Evolutionary conservation across 768 basidiomycete genomes (phyloP).

Genomic region (Pholiota microspora): DNA sequence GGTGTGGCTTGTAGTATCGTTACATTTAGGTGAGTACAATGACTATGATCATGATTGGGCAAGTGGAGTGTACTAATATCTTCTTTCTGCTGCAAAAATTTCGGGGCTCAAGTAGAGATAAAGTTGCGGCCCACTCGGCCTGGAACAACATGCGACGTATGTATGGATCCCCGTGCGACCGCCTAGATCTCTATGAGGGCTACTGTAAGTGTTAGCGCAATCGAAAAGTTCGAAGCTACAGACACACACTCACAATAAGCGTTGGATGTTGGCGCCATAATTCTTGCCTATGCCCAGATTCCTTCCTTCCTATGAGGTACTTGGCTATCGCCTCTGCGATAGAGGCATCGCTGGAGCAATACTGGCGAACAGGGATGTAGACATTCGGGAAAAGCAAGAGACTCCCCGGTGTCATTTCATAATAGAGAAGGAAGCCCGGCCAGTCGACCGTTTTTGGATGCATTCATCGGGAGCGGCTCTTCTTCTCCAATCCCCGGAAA

Average conservation of each 20-base stretch:
- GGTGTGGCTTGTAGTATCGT: not conserved
- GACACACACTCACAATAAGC: constrained; percentile 13
- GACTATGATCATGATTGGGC: not conserved
- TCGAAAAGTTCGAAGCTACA: not conserved
- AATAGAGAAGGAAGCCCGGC: constrained; percentile 8
- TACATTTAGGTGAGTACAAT: not conserved
- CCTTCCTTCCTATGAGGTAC: constrained; percentile 10
- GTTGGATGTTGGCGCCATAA: constrained; percentile 10
- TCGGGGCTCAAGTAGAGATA: constrained; percentile 19
- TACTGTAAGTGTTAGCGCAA: not conserved
- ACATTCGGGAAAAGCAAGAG: constrained; percentile 14
- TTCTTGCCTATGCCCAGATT: constrained; percentile 8
- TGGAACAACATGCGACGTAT: constrained; percentile 17
- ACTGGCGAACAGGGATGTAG: constrained; percentile 19
- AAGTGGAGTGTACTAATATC: not conserved
- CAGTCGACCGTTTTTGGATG: constrained; percentile 9
- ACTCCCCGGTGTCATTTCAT: constrained; percentile 13
- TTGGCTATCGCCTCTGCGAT: constrained; percentile 12
- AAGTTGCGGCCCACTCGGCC: constrained; percentile 15
- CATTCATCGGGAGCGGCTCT: constrained; percentile 10
- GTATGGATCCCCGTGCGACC: constrained; percentile 20
- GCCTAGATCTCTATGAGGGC: constrained; percentile 13
- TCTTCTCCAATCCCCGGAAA: constrained; percentile 14
- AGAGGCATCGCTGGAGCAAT: constrained; percentile 14
- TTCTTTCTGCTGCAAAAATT: constrained; percentile 13